A percentile compares a stretch with the other conserved stretches of the same genome.
Conservation (phyloP, 805 yeast species). For the Hermanozyma aechmeae region DNA sequence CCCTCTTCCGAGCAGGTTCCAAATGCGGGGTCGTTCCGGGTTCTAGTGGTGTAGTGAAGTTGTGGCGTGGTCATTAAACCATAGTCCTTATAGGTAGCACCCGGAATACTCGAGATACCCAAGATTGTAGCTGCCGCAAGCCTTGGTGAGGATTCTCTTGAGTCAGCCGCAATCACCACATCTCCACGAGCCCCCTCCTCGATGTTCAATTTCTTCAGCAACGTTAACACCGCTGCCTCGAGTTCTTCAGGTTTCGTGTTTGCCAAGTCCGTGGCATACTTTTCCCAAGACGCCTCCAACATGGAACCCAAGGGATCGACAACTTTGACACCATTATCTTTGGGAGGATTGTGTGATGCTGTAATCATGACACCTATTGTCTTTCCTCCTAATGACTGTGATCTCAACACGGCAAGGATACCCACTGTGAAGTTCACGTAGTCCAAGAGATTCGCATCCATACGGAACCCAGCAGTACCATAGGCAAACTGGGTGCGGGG, state of each 20-base stretch:
- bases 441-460: conserved; percentile 58
- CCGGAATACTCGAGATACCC: conserved; percentile 45
- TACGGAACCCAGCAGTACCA: conserved; percentile 98
- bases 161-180: conserved; percentile 74
- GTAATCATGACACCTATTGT: conserved; percentile 95
- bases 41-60: conserved; percentile 76
- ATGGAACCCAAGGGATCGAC: conserved; percentile 90
- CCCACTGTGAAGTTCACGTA: conserved; percentile 81
- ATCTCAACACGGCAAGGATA: conserved; percentile 71
- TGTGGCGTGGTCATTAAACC: conserved; percentile 89
- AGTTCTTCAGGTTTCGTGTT: conserved; percentile 49
- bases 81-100: conserved; percentile 39
- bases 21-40: conserved; percentile 54
- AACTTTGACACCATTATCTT: conserved; percentile 66
- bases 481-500: too few species aligned
- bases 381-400: conserved; percentile 57
- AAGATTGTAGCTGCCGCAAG: conserved; percentile 50
- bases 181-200: conserved; percentile 33
- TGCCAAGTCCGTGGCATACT: conserved; percentile 69
- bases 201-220: conserved; percentile 36
- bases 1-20: conserved; percentile 61
- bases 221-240: conserved; percentile 21
- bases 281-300: conserved; percentile 81
- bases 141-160: conserved; percentile 74
- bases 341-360: conserved; percentile 90